Evolutionary conservation across 108 stramenopile species (phyloP).

Genomic region (Pseudonitzschia multiseries): DNA sequence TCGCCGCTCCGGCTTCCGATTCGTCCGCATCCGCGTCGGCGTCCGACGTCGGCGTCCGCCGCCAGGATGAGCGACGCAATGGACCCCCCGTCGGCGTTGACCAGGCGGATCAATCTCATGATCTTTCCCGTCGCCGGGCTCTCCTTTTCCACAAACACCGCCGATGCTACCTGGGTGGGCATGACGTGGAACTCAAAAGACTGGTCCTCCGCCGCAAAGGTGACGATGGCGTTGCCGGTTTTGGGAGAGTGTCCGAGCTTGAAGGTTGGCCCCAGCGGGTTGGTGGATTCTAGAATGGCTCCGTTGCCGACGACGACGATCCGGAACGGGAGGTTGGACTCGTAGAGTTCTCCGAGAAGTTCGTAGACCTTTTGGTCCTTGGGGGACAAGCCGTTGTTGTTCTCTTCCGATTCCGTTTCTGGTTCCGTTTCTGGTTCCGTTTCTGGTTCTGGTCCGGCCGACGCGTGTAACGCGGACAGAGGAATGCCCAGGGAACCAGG

Average conservation of each 20-base stretch:
- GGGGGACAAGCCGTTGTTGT: background rate
- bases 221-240: constrained; percentile 59
- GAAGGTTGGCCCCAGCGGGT: constrained; percentile 52
- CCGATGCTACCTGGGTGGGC: constrained; percentile 52
- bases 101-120: constrained; percentile 57
- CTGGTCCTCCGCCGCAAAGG: constrained; percentile 71
- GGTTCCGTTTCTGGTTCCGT: background rate
- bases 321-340: constrained; percentile 58
- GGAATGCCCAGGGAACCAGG: background rate
- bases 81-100: constrained; percentile 42
- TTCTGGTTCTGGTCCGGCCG: too few species aligned
- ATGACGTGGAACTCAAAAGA: constrained; percentile 84
- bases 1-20: constrained; percentile 36
- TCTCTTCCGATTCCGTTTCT: background rate
- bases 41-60: constrained; percentile 29
- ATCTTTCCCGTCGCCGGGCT: constrained; percentile 20
- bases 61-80: constrained; percentile 69
- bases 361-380: constrained; percentile 43
- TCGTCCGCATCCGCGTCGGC: too few species aligned
- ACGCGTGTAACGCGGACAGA: background rate
- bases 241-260: constrained; percentile 58
- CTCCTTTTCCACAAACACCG: constrained; percentile 49
- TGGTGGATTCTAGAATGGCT: constrained; percentile 83
- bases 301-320: constrained; percentile 84
- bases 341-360: constrained; percentile 49